phyloP scores from a whole-genome alignment of 495 filamentous ascomycete genomes.

The Podospora comata region DNA sequence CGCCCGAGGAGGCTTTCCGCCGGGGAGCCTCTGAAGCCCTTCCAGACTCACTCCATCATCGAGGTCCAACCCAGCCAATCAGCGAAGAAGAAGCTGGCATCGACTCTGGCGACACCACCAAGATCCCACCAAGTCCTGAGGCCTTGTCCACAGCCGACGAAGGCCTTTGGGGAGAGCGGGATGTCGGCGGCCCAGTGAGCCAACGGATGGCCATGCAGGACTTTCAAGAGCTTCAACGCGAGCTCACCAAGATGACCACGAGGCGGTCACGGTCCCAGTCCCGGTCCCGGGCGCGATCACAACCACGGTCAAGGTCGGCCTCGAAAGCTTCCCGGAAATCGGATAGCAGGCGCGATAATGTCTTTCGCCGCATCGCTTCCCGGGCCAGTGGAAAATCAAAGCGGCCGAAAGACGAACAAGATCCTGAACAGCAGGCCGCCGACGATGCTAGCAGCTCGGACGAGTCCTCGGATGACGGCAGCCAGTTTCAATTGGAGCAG shows the following conservation, averaged over 20 bases:
- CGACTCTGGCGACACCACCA: conserved; percentile 17
- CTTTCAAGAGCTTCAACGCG: conserved; percentile 62
- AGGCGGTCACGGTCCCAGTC: conserved; percentile 16
- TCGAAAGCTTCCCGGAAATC: conserved; percentile 19
- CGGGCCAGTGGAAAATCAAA: conserved; percentile 20
- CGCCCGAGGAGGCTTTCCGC: conserved; percentile 25
- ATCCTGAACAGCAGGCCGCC: conserved; percentile 39
- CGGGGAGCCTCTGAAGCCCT: conserved; percentile 19
- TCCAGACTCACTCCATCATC: conserved; percentile 28
- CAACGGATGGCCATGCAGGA: conserved; percentile 65
- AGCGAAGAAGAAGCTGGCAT: background rate
- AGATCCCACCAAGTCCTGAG: conserved; percentile 19
- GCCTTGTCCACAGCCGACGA: conserved; percentile 35
- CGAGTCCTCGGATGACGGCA: conserved; percentile 32
- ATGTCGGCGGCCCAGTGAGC: conserved; percentile 60
- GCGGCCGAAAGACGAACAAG: conserved; percentile 5
- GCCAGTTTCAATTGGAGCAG: conserved; percentile 65
- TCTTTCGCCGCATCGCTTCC: conserved; percentile 26
- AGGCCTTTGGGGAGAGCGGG: conserved; percentile 72
- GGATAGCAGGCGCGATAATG: conserved; percentile 11
- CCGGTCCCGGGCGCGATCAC: background rate
- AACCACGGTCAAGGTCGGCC: background rate
- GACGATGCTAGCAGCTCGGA: conserved; percentile 39
- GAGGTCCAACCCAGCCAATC: conserved; percentile 18
- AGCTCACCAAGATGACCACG: conserved; percentile 49